A percentile compares a stretch with the other conserved stretches of the same genome.
phyloP scores from a whole-genome alignment of 2,329 filamentous ascomycete genomes.

The Cladosporium sp. region DNA sequence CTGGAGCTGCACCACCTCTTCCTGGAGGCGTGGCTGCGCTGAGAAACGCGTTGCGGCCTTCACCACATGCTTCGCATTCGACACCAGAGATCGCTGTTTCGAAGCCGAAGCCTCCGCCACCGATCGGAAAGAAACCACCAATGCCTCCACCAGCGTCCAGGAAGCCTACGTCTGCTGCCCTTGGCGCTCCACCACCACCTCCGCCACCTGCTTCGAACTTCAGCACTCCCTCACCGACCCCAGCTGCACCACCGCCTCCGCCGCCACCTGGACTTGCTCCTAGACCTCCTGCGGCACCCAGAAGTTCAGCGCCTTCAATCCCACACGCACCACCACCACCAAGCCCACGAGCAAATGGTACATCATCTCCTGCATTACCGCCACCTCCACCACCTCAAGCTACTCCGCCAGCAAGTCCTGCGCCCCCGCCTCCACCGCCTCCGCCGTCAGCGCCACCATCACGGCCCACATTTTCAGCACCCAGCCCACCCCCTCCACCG shows the following conservation, averaged over 20 bases:
- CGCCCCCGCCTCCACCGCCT: slow-evolving; percentile 43
- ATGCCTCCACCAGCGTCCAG: slow-evolving; percentile 58
- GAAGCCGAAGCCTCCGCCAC: slow-evolving; percentile 70
- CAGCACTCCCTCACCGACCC: slow-evolving; percentile 31
- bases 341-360: slow-evolving; percentile 39
- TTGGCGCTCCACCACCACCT: slow-evolving; percentile 35
- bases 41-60: slow-evolving; percentile 53
- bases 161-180: slow-evolving; percentile 54
- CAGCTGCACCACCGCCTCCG: slow-evolving; percentile 43
- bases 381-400: slow-evolving; percentile 21
- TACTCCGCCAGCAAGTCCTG: slow-evolving; percentile 36
- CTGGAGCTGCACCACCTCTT: slow-evolving; percentile 9
- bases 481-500: slow-evolving; percentile 30
- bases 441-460: slow-evolving; percentile 29
- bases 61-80: slow-evolving; percentile 61
- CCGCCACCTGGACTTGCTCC: slow-evolving; percentile 43
- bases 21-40: slow-evolving; percentile 49
- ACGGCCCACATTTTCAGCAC: slow-evolving; percentile 35
- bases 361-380: slow-evolving; percentile 51
- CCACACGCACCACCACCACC: slow-evolving; percentile 31
- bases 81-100: slow-evolving; percentile 51
- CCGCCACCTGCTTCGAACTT: slow-evolving; percentile 37
- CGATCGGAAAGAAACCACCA: slow-evolving; percentile 71
- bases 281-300: slow-evolving; percentile 35
- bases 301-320: slow-evolving; percentile 31